These are phyloP conservation scores for Collybia nuda DNA, from an alignment of 768 basidiomycete genomes.

Conservation along the genomic window DNA sequence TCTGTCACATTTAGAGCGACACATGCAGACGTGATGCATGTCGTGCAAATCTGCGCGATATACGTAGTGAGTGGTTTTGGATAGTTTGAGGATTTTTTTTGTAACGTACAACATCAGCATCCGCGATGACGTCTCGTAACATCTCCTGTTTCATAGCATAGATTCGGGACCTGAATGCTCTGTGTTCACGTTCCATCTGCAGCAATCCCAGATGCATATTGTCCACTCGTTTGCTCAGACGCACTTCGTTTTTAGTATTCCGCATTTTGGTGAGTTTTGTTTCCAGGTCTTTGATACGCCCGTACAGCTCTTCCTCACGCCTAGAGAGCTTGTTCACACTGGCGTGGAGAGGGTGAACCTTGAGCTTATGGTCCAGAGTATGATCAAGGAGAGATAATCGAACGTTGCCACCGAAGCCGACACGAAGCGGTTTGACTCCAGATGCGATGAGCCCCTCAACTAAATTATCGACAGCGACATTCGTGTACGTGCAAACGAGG, in stretches of 20 bases:
- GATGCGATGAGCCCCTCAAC: conserved; percentile 67
- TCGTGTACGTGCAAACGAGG: conserved; percentile 93
- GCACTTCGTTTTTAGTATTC: conserved; percentile 16
- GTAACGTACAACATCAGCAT: conserved; percentile 70
- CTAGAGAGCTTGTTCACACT: conserved; percentile 40
- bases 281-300: conserved; percentile 21
- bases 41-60: conserved; percentile 71
- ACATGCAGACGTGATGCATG: conserved; percentile 79
- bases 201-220: conserved; percentile 32
- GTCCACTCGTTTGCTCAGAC: conserved; percentile 17
- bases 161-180: conserved; percentile 36
- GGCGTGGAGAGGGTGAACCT: conserved; percentile 54
- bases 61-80: not conserved
- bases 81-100: conserved; percentile 5
- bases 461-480: conserved; percentile 90
- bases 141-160: conserved; percentile 63
- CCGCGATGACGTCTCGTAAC: conserved; percentile 57
- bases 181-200: conserved; percentile 23
- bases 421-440: conserved; percentile 72
- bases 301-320: conserved; percentile 30
- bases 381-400: conserved; percentile 51
- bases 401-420: conserved; percentile 66
- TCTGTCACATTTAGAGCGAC: conserved; percentile 68
- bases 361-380: conserved; percentile 65
- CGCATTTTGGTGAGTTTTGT: conserved; percentile 15